phyloP scores from a whole-genome alignment of 2,329 filamentous ascomycete species.

The Colletotrichum phormii region DNA sequence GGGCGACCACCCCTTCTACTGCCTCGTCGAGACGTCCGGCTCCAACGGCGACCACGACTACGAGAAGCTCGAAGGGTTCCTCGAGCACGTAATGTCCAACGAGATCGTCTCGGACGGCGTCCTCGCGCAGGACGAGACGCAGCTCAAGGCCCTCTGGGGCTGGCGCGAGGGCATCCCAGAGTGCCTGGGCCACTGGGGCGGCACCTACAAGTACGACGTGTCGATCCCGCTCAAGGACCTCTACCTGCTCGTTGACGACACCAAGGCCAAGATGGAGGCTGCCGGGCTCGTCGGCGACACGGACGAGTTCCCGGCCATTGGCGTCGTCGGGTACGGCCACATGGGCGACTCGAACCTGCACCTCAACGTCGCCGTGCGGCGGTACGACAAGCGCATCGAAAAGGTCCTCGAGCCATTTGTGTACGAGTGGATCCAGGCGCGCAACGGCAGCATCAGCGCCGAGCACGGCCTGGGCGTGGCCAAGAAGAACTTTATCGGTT shows the following conservation, averaged over 20 bases:
- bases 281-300: conserved; percentile 83
- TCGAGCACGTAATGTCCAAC: conserved; percentile 90
- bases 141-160: conserved; percentile 85
- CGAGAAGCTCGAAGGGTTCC: conserved; percentile 89
- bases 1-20: conserved; percentile 91
- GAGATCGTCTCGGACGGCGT: conserved; percentile 91
- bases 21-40: conserved; percentile 94
- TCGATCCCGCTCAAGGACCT: conserved; percentile 91
- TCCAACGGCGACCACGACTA: conserved; percentile 94
- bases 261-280: conserved; percentile 75
- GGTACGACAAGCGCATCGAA: conserved; percentile 90
- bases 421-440: conserved; percentile 94
- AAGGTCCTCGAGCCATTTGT: conserved; percentile 91
- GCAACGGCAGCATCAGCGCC: conserved; percentile 93
- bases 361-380: conserved; percentile 85
- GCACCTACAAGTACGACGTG: conserved; percentile 98
- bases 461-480: conserved; percentile 95
- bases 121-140: conserved; percentile 92
- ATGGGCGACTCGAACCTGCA: conserved; percentile 98
- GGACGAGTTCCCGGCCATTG: conserved; percentile 81
- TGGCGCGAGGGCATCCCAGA: conserved; percentile 96
- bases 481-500: conserved; percentile 96
- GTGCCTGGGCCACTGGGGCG: conserved; percentile 88
- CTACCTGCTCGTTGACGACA: conserved; percentile 90
- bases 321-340: conserved; percentile 96